Base-by-base conservation (phyloP, 805 yeast species). In the Candida railenensis region DNA sequence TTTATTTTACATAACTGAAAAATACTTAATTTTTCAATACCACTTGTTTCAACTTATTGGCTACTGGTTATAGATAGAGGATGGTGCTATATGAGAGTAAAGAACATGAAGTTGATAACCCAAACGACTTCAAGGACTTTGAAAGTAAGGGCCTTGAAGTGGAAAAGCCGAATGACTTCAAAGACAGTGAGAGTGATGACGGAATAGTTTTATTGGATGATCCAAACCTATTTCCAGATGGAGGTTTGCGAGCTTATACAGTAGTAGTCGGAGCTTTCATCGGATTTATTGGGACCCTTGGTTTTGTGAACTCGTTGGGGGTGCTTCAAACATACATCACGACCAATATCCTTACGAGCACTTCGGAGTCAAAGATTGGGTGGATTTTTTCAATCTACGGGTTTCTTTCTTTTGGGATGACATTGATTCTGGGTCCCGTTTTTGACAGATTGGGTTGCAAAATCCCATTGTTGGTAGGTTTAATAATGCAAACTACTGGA, bases 361-460 rank as follows among this genome's bases (percentile, higher is more conserved):
- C 48, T 3, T 42, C 52, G 1, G 43, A 52, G 2, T 51, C 64
- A 7, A 50, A 55, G 1, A 52, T 62, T 3, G 65, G 61, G 4
- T 63, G 67, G 69, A 59, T 63, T 7, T 63, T 62, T 49, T 58
- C 65, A 9, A 42, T 59, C 34, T 58, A 57, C 48, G 56, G 58
- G 33, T 62, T 62, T 44, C 38, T 55, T 37, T 56, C 54, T 22
- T 63, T 63, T 48, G 66, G 63, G 1, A 46, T 51, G 42, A 49
- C 59, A 4, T 45, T 63, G 36, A 39, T 63, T 3, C 48, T 54
- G 40, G 66, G 65, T 2, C 66, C 67, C 3, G 40, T 63, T 2
- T 62, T 63, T 45, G 67, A 62, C 44, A 47, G 54, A 32, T 43
- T 62, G 8, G 69, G 67, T 2, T 50, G 52, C 38, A 50, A 47